Evolutionary conservation across 148 eudicot genomes (phyloP), one percentile per base, ranked within the genome.

Genomic region (Rhododendron henanense): DNA sequence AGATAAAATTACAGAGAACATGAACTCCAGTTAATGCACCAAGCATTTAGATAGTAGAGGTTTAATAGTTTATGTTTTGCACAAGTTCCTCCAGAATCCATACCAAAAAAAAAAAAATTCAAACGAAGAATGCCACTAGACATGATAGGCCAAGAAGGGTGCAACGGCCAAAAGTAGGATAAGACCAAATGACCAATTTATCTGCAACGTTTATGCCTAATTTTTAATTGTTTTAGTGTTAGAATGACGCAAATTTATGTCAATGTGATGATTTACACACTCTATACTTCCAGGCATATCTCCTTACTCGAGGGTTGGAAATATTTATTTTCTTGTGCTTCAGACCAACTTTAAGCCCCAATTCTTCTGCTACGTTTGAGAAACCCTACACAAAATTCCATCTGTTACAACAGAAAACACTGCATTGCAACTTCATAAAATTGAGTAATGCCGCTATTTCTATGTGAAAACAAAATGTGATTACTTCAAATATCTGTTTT

Each of bases 241-340:
- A 57, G 73, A 7, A 59, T 10, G 33, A 8, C 25, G 5, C 33
- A 83, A 67, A 47, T 71, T 15, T 83, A 41, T 41, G 77, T 37
- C 11, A 14, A 6, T 69, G 11, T 21, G 31, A 35, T 28, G 19
- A 69, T 59, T 25, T 71, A 45, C 39, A 67, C 53, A 87, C 19
- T 31, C 33, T 44, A 23, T 67, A 41, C 31, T 76, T 59, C 9
- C 69, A 77, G 55, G 84, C 44, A 75, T 39, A 53, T 85, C 73
- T 83, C 87, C 97, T 92, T 92, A 97, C 99, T 93, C 99, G 93
- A 84, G 99, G 85, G 90, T 95, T 92, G 82, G 99, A 97, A 73
- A 97, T 94, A 86, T 97, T 97, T 83, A 97, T 97, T 87, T 97
- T 97, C 92, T 95, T 97, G 93, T 97, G 99, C 92, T 97, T 97